phyloP scores from a whole-genome alignment of 768 basidiomycete genomes.

The Suillus discolor region DNA sequence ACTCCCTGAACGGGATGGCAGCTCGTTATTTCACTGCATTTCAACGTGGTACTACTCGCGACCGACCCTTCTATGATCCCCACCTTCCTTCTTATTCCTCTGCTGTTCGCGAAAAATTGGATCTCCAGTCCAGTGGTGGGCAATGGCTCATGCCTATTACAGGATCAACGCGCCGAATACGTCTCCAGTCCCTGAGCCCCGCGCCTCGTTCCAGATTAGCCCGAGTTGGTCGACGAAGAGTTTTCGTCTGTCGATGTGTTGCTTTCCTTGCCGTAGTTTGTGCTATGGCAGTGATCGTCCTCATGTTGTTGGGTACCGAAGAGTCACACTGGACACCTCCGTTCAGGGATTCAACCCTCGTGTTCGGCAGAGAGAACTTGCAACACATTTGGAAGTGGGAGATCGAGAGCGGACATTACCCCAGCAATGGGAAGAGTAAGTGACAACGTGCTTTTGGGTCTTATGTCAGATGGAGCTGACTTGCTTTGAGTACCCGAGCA shows the following conservation, averaged over 20 bases:
- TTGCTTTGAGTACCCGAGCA: conserved; percentile 56
- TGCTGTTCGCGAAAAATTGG: conserved; percentile 42
- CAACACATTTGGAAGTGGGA: conserved; percentile 95
- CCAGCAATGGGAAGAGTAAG: conserved; percentile 70
- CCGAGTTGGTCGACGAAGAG: conserved; percentile 55
- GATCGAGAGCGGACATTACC: conserved; percentile 86
- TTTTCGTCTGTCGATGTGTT: conserved; percentile 53
- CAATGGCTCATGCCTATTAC: conserved; percentile 59
- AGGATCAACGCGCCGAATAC: conserved; percentile 58
- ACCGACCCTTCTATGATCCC: conserved; percentile 5
- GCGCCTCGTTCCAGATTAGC: conserved; percentile 46
- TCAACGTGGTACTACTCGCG: conserved; percentile 10
- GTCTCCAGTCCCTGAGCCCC: conserved; percentile 59
- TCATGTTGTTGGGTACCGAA: conserved; percentile 45
- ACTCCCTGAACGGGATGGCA: neutral
- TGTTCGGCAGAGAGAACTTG: conserved; percentile 69
- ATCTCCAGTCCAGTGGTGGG: conserved; percentile 30
- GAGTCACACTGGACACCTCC: conserved; percentile 40
- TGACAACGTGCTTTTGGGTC: conserved; percentile 20
- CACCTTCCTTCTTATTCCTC: conserved; percentile 25
- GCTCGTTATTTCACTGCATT: conserved; percentile 14
- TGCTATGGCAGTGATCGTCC: conserved; percentile 43
- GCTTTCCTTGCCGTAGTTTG: conserved; percentile 54
- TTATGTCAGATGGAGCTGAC: conserved; percentile 7
- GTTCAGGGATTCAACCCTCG: conserved; percentile 62